Base-by-base conservation (phyloP, 768 basidiomycete genomes). In the Boletus insuetus region DNA sequence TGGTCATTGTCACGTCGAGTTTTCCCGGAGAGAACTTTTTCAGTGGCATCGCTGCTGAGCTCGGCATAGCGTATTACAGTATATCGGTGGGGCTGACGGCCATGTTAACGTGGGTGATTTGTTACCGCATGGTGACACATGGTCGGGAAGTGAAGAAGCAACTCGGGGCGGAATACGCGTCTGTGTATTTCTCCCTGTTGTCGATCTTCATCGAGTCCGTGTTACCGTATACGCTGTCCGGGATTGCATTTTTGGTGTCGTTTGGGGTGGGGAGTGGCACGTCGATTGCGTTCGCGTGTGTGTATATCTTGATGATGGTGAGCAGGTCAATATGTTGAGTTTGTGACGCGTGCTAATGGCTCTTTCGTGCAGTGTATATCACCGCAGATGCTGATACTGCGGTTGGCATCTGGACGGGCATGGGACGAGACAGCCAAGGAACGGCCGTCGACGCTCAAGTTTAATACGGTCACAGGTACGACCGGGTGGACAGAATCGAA, bases 271-370 rank as follows among this genome's bases (percentile, higher is more conserved):
- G 52, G 44, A 65, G 61, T 8, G 2, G 16, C n/a, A 38, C 47
- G 4, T 61, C 63, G 42, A 55, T 58, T 14, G 47, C 26, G 29
- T 63, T 68, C 32, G 49, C 9, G 26, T 53, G 51, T 41, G 58
- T 69, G 38, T 65, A 69, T n/a, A 35, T 65, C 16, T 19, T 49
- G 59, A 29, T 69, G 48, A 67, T 60, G 59, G 68, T 69, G 35
- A 40, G 67, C 17, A 9, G n/a, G 24, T 17, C 2, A 2, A 17
- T 35, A 6, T 10, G 14, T 8, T 9, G 13, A 3, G 16, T 29
- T 3, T 10, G 26, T 14, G 46, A 35, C 17, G 29, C 1, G n/a
- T 13, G 24, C 38, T 58, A n/a, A 66, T 3, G 35, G 17, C 3
- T 8, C 7, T 29, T 9, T 29, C 29, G 9, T 45, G 35, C 41